These are phyloP conservation scores for Solanum dulcamara DNA, from an alignment of 257 asterid genomes.

Conservation along the genomic window DNA sequence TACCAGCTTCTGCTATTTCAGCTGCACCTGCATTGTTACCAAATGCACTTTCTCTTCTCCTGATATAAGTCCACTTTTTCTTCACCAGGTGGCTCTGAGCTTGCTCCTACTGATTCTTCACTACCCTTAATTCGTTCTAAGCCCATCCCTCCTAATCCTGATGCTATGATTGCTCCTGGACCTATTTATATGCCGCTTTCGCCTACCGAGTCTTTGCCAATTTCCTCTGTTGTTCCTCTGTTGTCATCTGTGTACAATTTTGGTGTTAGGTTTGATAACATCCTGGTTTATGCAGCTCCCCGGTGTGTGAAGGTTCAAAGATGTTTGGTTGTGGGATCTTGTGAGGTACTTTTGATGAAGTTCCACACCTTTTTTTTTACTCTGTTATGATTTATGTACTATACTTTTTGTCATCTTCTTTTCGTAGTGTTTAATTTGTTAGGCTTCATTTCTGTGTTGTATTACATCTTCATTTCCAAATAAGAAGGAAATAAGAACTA, in stretches of 20 bases:
- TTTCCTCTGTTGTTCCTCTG: conserved; percentile 29
- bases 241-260: conserved; percentile 2
- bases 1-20: conserved; percentile 68
- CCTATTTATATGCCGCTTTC: conserved; percentile 28
- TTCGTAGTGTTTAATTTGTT: neutral
- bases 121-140: conserved; percentile 74
- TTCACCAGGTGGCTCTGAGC: conserved; percentile 59
- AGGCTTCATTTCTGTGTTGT: neutral
- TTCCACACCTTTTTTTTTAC: neutral
- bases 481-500: neutral
- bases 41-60: conserved; percentile 53
- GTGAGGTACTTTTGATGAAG: neutral
- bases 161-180: conserved; percentile 41
- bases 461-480: neutral
- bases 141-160: conserved; percentile 92
- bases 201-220: conserved; percentile 32
- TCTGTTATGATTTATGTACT: neutral
- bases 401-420: neutral
- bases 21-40: conserved; percentile 82
- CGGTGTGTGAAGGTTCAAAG: neutral
- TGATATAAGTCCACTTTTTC: conserved; percentile 67
- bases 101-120: conserved; percentile 60
- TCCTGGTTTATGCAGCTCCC: neutral
- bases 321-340: neutral
- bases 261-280: conserved; percentile 5